phyloP scores from a whole-genome alignment of 1,284 basidiomycete genomes.

The Malassezia nana region DNA sequence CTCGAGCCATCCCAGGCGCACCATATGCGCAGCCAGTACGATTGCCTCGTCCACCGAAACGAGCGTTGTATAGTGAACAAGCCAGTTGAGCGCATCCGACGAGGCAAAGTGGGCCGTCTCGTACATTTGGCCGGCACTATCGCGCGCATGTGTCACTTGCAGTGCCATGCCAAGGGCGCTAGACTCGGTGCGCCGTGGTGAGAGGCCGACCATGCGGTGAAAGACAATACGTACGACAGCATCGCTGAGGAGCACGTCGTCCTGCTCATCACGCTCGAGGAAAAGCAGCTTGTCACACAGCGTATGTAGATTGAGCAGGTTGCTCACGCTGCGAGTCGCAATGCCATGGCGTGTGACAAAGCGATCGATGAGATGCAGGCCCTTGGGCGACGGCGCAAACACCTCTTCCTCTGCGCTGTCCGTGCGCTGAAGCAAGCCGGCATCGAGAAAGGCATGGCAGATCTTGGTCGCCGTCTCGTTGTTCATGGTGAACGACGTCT shows the following conservation, averaged over 20 bases:
- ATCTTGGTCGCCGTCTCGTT: constrained; percentile 98
- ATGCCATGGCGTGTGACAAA: constrained; percentile 99
- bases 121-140: constrained; percentile 34
- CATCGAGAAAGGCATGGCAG: constrained; percentile 99
- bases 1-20: constrained; percentile 62
- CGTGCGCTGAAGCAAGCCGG: constrained; percentile 66
- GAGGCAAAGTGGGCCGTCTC: constrained; percentile 62
- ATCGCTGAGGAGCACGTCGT: constrained; percentile 96
- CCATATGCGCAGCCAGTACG: constrained; percentile 93
- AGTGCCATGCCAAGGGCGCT: constrained; percentile 11
- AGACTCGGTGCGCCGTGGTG: constrained; percentile 21
- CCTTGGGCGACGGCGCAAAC: constrained; percentile 91
- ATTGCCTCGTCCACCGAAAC: constrained; percentile 92
- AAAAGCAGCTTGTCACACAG: constrained; percentile 97
- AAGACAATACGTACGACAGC: constrained; percentile 89
- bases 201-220: constrained; percentile 76
- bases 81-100: constrained; percentile 81
- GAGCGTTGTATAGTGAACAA: constrained; percentile 92
- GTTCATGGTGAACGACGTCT: constrained; percentile 98
- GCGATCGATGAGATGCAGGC: constrained; percentile 91
- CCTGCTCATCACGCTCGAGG: constrained; percentile 77
- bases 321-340: constrained; percentile 58
- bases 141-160: constrained; percentile 28
- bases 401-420: constrained; percentile 73
- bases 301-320: constrained; percentile 80